A percentile compares a stretch with the other conserved stretches of the same genome.
phyloP scores from a whole-genome alignment of 371 early-diverging fungal species.

The Mucor circinelloides region DNA sequence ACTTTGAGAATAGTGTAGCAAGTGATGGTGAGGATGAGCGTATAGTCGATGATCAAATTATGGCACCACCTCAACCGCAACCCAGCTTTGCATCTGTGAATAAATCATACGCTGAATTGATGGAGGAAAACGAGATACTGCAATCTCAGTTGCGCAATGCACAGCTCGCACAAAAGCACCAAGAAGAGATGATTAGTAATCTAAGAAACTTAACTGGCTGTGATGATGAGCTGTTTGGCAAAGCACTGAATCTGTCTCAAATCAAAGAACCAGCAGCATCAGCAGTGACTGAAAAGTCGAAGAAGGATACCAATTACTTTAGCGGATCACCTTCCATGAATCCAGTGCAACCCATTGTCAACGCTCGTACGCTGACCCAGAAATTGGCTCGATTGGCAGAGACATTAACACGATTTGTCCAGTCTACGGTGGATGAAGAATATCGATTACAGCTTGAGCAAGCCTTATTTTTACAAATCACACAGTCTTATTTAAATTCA shows the following conservation, averaged over 20 bases:
- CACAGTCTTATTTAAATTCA: slow-evolving; percentile 33
- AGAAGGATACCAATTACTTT: neutral
- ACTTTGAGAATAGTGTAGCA: slow-evolving; percentile 43
- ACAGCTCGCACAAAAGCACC: slow-evolving; percentile 45
- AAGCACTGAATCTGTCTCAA: slow-evolving; percentile 39
- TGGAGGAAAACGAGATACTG: slow-evolving; percentile 54
- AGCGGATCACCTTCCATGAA: neutral
- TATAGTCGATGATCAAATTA: slow-evolving; percentile 50
- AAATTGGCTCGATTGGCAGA: slow-evolving; percentile 42
- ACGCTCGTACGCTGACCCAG: slow-evolving; percentile 41
- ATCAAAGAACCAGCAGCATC: slow-evolving; percentile 3
- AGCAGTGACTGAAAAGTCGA: neutral
- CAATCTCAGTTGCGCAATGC: slow-evolving; percentile 42
- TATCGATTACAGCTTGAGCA: slow-evolving; percentile 35
- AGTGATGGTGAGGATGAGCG: slow-evolving; percentile 30
- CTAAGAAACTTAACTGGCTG: slow-evolving; percentile 39
- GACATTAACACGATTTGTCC: slow-evolving; percentile 33
- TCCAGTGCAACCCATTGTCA: slow-evolving; percentile 24
- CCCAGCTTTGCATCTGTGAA: slow-evolving; percentile 48
- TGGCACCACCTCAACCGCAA: slow-evolving; percentile 56
- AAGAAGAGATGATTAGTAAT: slow-evolving; percentile 44
- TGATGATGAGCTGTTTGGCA: slow-evolving; percentile 38
- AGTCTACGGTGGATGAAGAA: slow-evolving; percentile 19
- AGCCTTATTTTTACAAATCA: slow-evolving; percentile 34
- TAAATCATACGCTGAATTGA: slow-evolving; percentile 49